Conservation (phyloP, 768 basidiomycete genomes). For the Pisolithus marmoratus region DNA sequence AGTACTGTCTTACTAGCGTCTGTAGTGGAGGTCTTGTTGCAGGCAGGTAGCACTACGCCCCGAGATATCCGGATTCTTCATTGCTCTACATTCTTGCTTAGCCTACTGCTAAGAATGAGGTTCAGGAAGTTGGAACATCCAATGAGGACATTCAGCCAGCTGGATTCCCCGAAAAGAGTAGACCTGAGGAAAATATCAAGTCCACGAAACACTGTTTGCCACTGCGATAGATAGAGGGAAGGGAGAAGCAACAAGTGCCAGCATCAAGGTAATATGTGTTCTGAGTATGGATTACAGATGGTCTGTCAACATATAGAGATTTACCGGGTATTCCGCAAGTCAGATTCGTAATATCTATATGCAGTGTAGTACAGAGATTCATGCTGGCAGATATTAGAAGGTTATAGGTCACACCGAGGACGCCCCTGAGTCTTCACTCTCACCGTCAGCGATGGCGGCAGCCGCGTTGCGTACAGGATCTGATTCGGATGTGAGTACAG, state of each 20-base stretch:
- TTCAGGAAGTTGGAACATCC: too few species aligned
- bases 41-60: too few species aligned
- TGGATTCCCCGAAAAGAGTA: too few species aligned
- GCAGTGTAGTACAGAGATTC: slow-evolving; percentile 28
- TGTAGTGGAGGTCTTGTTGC: too few species aligned
- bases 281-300: neutral
- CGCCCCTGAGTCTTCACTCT: slow-evolving; percentile 48
- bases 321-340: slow-evolving; percentile 17
- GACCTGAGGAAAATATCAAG: too few species aligned
- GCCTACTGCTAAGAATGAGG: too few species aligned
- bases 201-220: neutral
- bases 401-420: slow-evolving; percentile 26
- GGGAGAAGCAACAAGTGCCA: too few species aligned
- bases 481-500: slow-evolving; percentile 25
- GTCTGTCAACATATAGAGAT: slow-evolving; percentile 9
- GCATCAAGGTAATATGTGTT: too few species aligned
- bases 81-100: too few species aligned
- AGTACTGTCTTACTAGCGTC: too few species aligned
- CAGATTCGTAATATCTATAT: slow-evolving; percentile 26
- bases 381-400: slow-evolving; percentile 20
- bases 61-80: too few species aligned
- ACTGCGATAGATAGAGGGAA: neutral
- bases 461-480: slow-evolving; percentile 60
- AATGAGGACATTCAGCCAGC: too few species aligned
- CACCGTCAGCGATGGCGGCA: slow-evolving; percentile 45